Base-by-base conservation (phyloP, 2,329 filamentous ascomycete genomes). In the Cladophialophora carrionii region DNA sequence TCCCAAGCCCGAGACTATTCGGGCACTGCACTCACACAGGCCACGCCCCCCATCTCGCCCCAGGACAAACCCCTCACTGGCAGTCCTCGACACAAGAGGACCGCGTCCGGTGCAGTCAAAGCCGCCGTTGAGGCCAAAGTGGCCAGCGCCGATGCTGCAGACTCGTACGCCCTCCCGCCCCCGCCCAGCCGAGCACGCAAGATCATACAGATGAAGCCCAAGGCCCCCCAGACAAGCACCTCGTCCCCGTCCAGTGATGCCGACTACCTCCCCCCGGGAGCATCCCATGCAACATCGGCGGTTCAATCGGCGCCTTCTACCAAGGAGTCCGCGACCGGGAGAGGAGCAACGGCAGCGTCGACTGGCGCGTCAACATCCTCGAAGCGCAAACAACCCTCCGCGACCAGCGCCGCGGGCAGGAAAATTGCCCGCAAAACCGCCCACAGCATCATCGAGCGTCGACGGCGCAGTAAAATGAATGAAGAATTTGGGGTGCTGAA, bases 121-220 rank as follows among this genome's bases (percentile, higher is more conserved):
- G 24, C 61, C 54, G 66, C 55, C 70, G 74, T 68, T 73, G 60
- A 67, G 20, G 26, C 58, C 31, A 20, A 20, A 51, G 7, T 24
- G 32, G n/a, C 53, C 43, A 59, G 43, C 31, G 32, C 22, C 14
- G 73, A 79, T 63, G 80, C 82, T 63, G 88, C 87, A 70, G 85
- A 87, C 71, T 81, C 84, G 55, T 96, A 96, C 76, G 85, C 90
- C 9, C 85, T 99, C 17, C 95, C 95, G 22, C 95, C 95, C 9
- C 95, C 94, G 17, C 95, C 95, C 0, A 96, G 93, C 2, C 85
- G 94, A 68, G 91, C 92, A 49, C 89, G 94, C 73, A 98, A 96
- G 80, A 98, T 99, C 75, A 98, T 98, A 64, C 94, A 98, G 79
- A 96, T 98, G 93, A 96, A 96, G 78, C 94, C 87, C 10, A 81